Base-by-base conservation (phyloP, 352 stramenopile species). In the Pythium apleroticum region DNA sequence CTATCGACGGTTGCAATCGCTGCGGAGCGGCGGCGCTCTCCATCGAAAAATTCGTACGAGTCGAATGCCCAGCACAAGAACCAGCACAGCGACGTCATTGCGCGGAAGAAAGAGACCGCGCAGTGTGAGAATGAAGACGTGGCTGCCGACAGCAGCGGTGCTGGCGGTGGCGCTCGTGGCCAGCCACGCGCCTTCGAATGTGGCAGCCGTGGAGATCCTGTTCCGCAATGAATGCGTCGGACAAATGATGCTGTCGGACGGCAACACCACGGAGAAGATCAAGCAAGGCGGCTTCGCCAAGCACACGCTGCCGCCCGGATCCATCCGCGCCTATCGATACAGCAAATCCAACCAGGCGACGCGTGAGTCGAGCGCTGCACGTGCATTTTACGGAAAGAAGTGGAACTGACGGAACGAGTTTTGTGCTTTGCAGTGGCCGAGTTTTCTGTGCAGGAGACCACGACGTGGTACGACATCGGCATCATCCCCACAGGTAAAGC, bases 221-320 rank as follows among this genome's bases (percentile, higher is more conserved):
- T 67, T 77, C 54, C 59, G 75, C 37, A 86, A 86, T 60, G 56
- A 72, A n/a, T 86, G 77, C 65, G 60, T 60, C 19, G 60, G 52
- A 50, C 65, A 56, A 30, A 76, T 86, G 67, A 48, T 65, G 53
- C 61, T 81, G 45, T 77, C 63, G 52, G 69, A 77, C 37, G 73
- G 73, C 43, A 71, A 62, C 39, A 27, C 39, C 20, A 55, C 43
- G 22, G 71, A 70, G 15, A 52, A 27, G 41, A 71, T 86, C 62
- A 46, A 50, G 20, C n/a, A 67, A 10, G 63, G 63, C 28, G 59
- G 19, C 17, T 28, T 27, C 11, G 33, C 69, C 27, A 71, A 45
- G 30, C 56, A 71, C 24, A 66, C 67, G n/a, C 66, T 85, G 12
- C 27, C 56, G 9, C 30, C 65, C 2, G 59, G 59, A 30, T 22